These are phyloP conservation scores for Chrysoporthe puriensis DNA, from an alignment of 2,329 filamentous ascomycete genomes.

Conservation along the genomic window DNA sequence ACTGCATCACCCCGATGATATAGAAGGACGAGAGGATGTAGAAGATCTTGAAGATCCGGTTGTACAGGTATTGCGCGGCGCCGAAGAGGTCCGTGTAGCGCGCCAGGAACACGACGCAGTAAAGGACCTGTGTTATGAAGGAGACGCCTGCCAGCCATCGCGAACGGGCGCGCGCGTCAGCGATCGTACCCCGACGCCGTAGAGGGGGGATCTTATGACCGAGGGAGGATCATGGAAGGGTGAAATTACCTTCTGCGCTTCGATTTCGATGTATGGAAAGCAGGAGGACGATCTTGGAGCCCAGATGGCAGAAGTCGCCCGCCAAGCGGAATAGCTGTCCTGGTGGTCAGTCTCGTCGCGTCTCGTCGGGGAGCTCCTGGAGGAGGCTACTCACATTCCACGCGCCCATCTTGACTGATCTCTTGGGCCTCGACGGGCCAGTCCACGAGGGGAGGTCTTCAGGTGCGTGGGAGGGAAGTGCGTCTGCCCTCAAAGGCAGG, in stretches of 20 bases:
- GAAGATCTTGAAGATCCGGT: slow-evolving; percentile 84
- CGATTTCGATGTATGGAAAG: slow-evolving; percentile 86
- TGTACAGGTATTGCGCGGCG: slow-evolving; percentile 61
- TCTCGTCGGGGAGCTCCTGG: too few relatives aligned
- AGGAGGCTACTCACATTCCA: slow-evolving; percentile 31
- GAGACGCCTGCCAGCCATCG: slow-evolving; percentile 68
- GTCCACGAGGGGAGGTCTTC: slow-evolving; percentile 1
- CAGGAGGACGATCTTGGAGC: slow-evolving; percentile 89
- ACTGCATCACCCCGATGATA: slow-evolving; percentile 86
- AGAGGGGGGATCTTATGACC: background rate
- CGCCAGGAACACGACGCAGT: slow-evolving; percentile 81
- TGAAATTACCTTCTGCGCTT: slow-evolving; percentile 73
- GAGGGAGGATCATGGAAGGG: slow-evolving; percentile 4
- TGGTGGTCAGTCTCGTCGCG: slow-evolving; percentile 4
- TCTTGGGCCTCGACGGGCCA: background rate
- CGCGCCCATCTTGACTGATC: slow-evolving; percentile 23
- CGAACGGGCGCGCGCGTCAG: slow-evolving; percentile 25
- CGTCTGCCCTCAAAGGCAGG: slow-evolving; percentile 5
- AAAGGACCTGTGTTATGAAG: slow-evolving; percentile 87
- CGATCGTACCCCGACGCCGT: background rate
- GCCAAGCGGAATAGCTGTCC: slow-evolving; percentile 70
- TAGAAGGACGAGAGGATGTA: slow-evolving; percentile 86
- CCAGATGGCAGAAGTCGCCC: slow-evolving; percentile 82
- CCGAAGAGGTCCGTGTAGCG: slow-evolving; percentile 83
- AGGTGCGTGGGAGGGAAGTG: background rate